These are phyloP conservation scores for Tylopilus rubrobrunneus DNA, from an alignment of 768 basidiomycete genomes.

Conservation along the genomic window DNA sequence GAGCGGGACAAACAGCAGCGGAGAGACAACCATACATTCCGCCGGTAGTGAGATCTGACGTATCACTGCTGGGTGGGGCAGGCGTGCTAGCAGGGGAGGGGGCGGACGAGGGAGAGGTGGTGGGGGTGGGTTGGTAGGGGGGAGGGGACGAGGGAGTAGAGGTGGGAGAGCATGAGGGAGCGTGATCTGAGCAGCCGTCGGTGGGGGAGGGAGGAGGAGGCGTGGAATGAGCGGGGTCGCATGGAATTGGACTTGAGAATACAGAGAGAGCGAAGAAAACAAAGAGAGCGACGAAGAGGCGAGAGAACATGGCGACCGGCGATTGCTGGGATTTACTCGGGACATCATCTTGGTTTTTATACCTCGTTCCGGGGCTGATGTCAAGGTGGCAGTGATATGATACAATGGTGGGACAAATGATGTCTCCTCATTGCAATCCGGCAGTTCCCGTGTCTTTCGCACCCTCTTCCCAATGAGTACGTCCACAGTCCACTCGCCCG, in stretches of 20 bases:
- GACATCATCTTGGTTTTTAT: too few relatives aligned
- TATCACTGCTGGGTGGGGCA: too few relatives aligned
- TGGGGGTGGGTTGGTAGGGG: too few relatives aligned
- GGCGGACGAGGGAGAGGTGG: not conserved
- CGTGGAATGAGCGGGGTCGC: conserved; percentile 13
- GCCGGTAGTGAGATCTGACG: conserved; percentile 3
- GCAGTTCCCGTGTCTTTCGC: conserved; percentile 1
- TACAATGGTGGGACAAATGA: too few relatives aligned
- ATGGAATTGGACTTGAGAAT: not conserved
- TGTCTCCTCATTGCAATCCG: not conserved
- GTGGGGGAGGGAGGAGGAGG: not conserved
- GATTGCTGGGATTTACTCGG: not conserved
- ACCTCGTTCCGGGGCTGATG: too few relatives aligned
- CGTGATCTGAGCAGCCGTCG: not conserved
- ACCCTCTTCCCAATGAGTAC: conserved; percentile 19
- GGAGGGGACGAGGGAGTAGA: too few relatives aligned
- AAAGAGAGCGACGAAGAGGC: conserved; percentile 45
- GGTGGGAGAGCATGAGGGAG: not conserved
- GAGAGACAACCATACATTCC: conserved; percentile 41
- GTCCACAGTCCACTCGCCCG: not conserved
- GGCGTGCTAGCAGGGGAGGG: not conserved
- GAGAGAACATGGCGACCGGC: conserved; percentile 29
- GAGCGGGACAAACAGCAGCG: not conserved
- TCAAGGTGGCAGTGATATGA: not conserved
- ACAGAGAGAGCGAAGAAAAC: conserved; percentile 52